These are phyloP conservation scores for Botrytis aclada DNA, from an alignment of 2,329 filamentous ascomycete species.

Conservation along the genomic window DNA sequence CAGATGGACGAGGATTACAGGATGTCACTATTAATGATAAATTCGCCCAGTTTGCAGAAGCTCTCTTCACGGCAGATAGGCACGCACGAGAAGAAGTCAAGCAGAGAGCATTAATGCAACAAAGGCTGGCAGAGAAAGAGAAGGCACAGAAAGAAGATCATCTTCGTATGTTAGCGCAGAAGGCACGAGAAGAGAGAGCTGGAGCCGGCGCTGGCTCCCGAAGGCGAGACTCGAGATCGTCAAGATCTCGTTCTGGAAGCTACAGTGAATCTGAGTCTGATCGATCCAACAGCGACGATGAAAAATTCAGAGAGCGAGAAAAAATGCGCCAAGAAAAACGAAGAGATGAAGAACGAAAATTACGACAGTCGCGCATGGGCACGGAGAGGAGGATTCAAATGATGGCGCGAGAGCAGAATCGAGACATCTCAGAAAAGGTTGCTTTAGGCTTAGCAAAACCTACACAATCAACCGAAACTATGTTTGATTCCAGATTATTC, in stretches of 20 bases:
- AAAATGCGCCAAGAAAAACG: conserved; percentile 72
- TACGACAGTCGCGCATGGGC: conserved; percentile 93
- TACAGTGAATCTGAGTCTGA: conserved; percentile 52
- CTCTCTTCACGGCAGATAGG: conserved; percentile 87
- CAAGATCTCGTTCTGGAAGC: conserved; percentile 46
- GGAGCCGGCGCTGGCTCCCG: conserved; percentile 46
- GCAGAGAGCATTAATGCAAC: conserved; percentile 90
- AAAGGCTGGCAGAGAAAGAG: conserved; percentile 93
- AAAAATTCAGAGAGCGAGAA: conserved; percentile 72
- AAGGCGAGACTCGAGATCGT: conserved; percentile 40
- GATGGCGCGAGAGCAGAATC: conserved; percentile 91
- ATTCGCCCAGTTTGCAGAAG: conserved; percentile 93
- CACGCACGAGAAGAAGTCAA: conserved; percentile 95
- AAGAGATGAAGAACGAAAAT: conserved; percentile 80
- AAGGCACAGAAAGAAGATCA: conserved; percentile 93
- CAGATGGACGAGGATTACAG: conserved; percentile 86
- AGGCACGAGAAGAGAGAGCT: conserved; percentile 79
- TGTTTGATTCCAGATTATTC: conserved; percentile 96
- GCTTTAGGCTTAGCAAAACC: conserved; percentile 93
- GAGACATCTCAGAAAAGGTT: conserved; percentile 96
- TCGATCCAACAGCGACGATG: conserved; percentile 48
- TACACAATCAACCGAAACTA: conserved; percentile 84
- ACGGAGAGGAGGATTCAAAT: conserved; percentile 87
- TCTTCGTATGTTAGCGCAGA: conserved; percentile 80
- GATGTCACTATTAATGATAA: conserved; percentile 98